Evolutionary conservation across 2,329 filamentous ascomycete species (phyloP).

Genomic region (Trichoderma gracile): DNA sequence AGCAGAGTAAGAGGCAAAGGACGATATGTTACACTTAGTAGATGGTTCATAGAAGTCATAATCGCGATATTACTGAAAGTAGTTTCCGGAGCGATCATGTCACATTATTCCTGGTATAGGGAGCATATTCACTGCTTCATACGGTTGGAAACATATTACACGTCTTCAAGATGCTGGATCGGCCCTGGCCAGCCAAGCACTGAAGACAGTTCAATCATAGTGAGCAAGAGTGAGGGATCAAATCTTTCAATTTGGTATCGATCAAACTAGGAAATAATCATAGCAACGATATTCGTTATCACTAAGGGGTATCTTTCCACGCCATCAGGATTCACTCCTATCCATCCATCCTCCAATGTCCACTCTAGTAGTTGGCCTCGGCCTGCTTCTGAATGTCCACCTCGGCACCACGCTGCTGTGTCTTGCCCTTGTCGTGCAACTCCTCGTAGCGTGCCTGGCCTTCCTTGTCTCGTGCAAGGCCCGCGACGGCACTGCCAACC

Average conservation of each 20-base stretch:
- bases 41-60: not conserved
- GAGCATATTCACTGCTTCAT: too few relatives aligned
- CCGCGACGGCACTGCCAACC: slow-evolving; percentile 70
- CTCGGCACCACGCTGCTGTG: slow-evolving; percentile 79
- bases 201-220: too few relatives aligned
- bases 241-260: not conserved
- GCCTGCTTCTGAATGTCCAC: slow-evolving; percentile 74
- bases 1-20: not conserved
- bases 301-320: slow-evolving; percentile 22
- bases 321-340: not conserved
- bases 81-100: not conserved
- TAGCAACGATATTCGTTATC: not conserved
- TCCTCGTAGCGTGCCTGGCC: slow-evolving; percentile 65
- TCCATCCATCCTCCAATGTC: not conserved
- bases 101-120: not conserved
- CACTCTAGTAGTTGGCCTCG: slow-evolving; percentile 42
- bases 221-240: not conserved
- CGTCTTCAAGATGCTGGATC: too few relatives aligned
- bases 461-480: slow-evolving; percentile 67
- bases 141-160: too few relatives aligned
- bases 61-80: too few relatives aligned
- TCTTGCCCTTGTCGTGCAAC: slow-evolving; percentile 81
- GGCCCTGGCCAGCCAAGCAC: too few relatives aligned
- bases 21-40: too few relatives aligned
- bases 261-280: slow-evolving; percentile 6